Evolutionary conservation across 2,329 filamentous ascomycete genomes (phyloP), one percentile per base, ranked within the genome.

Genomic region (Botrytis squamosa): DNA sequence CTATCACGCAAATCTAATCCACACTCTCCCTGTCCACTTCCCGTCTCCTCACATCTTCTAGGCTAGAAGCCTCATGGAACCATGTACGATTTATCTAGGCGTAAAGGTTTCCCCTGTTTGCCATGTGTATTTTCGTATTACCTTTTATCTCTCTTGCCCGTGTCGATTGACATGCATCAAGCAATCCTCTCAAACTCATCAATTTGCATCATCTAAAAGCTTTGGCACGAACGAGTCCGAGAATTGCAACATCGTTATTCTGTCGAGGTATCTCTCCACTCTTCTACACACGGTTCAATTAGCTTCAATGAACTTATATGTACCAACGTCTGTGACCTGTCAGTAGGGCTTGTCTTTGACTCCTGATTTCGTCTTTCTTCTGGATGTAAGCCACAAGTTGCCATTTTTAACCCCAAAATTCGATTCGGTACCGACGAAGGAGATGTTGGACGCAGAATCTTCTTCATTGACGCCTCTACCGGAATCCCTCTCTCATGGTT

Each of bases 401-500:
- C 36, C 36, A 42, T 42, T 38, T 25, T 25, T 6, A 42, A 57
- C 52, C 16, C 18, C 25, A 68, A 33, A 29, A 42, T 40, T 68
- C 36, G 29, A 68, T 55, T 55, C 62, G 25, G 36, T 12, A 42
- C 22, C 46, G 49, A 57, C 40, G 40, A 46, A 55, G 40, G 33
- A 67, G 10, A 74, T 60, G 67, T 74, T 78, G 40, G 71, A 76
- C 52, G 68, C 38, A 44, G 74, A 73, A 16, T 78, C 79, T 8
- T 55, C 60, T 18, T 78, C 78, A 20, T 72, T 81, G 16, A 75
- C 74, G 18, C 79, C 79, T 40, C 76, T 81, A 14, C 80, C 80
- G 22, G 71, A 74, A 7, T 76, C 77, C 14, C 73, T 81, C 10
- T 77, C 76, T 36, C 76, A 78, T 63, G 86, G 85, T 76, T 79